Percentiles rank a stretch among this genome's conserved stretches.
Conservation (phyloP, 225 moss, liverwort and hornwort species). For the Polytrichum commune region DNA sequence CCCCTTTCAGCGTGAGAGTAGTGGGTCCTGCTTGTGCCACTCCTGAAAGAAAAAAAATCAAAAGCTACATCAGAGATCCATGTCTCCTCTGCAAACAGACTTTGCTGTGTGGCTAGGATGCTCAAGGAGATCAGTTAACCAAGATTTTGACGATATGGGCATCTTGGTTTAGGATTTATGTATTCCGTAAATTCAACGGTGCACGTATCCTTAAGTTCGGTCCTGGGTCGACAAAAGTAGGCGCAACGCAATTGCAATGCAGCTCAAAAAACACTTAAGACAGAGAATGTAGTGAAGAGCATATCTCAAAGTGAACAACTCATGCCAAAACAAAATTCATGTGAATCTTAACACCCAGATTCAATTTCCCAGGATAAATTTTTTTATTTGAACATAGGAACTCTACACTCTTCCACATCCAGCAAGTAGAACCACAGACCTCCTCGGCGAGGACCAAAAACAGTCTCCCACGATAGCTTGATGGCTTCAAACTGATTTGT, state of each 20-base stretch:
- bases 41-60: constrained; percentile 16
- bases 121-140: not conserved
- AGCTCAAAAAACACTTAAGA: too few relatives aligned
- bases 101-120: not conserved
- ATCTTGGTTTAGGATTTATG: too few relatives aligned
- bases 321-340: too few relatives aligned
- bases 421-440: constrained; percentile 24
- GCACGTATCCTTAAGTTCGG: too few relatives aligned
- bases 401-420: constrained; percentile 1
- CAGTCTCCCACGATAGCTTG: constrained; percentile 44
- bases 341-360: too few relatives aligned
- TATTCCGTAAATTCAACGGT: not conserved
- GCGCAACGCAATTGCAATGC: too few relatives aligned
- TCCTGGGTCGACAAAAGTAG: too few relatives aligned
- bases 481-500: constrained; percentile 39
- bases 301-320: too few relatives aligned
- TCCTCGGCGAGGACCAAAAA: constrained; percentile 38
- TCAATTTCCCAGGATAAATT: too few relatives aligned
- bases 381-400: not conserved
- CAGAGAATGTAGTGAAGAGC: too few relatives aligned
- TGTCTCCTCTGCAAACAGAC: not conserved
- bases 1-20: constrained; percentile 48
- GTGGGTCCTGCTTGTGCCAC: constrained; percentile 38
- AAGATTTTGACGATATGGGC: too few relatives aligned
- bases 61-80: not conserved